Conservation (phyloP, 1,284 basidiomycete genomes). For the Thelephora terrestris region DNA sequence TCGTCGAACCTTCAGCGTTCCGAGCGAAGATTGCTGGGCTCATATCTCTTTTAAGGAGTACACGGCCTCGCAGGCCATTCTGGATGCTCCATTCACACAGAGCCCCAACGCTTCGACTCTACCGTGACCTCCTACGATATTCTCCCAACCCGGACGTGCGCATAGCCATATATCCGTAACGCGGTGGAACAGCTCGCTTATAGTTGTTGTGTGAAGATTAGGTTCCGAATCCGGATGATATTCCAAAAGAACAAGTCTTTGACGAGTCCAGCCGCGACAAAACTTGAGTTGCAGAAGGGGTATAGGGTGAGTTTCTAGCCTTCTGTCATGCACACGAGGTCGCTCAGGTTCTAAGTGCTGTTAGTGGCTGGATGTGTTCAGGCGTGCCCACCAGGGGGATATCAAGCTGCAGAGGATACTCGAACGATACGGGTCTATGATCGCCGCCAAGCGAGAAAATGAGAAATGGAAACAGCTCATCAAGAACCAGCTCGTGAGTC, state of each 20-base stretch:
- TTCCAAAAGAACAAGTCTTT: constrained; percentile 5
- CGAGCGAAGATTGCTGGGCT: constrained; percentile 41
- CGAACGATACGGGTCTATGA: constrained; percentile 43
- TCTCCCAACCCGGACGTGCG: constrained; percentile 48
- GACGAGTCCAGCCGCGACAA: constrained; percentile 39
- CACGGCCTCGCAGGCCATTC: constrained; percentile 58
- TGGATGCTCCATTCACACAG: constrained; percentile 64
- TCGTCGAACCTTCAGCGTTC: constrained; percentile 31
- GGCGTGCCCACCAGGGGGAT: constrained; percentile 42
- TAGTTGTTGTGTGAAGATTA: constrained; percentile 32
- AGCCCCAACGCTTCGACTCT: constrained; percentile 67
- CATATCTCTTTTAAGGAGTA: constrained; percentile 46
- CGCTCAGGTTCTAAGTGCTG: not conserved
- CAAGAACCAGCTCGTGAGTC: constrained; percentile 40
- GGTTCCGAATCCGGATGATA: constrained; percentile 22
- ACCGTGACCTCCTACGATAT: constrained; percentile 54
- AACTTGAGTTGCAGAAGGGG: constrained; percentile 34
- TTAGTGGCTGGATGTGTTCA: constrained; percentile 57
- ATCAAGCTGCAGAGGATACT: constrained; percentile 33
- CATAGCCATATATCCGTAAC: constrained; percentile 4
- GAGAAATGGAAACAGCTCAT: constrained; percentile 35
- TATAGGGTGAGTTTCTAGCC: constrained; percentile 37
- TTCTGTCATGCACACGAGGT: not conserved
- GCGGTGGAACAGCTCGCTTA: not conserved
- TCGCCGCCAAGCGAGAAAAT: constrained; percentile 41